phyloP scores from a whole-genome alignment of 352 stramenopile species.

The Pythium insidiosum region DNA sequence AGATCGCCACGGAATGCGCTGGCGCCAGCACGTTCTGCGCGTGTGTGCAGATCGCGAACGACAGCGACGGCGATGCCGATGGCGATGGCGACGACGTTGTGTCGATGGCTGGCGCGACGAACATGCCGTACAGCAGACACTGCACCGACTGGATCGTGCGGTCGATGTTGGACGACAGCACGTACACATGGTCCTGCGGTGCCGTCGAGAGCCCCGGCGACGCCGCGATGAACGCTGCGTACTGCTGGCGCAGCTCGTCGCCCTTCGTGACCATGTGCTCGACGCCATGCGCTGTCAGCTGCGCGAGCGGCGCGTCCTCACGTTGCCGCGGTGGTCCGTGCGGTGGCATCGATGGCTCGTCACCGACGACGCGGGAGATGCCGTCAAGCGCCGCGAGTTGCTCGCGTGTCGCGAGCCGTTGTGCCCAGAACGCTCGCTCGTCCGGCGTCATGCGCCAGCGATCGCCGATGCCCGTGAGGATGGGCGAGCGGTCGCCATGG shows the following conservation, averaged over 20 bases:
- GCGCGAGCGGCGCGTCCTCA: conserved; percentile 34
- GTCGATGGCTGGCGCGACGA: too few species aligned
- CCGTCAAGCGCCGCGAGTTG: conserved; percentile 35
- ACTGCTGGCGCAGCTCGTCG: conserved; percentile 30
- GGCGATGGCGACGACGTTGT: too few species aligned
- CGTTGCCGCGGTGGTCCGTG: conserved; percentile 30
- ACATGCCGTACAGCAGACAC: conserved; percentile 63
- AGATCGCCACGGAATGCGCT: conserved; percentile 50
- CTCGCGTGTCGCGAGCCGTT: conserved; percentile 42
- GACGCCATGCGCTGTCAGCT: conserved; percentile 54
- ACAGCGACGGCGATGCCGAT: too few species aligned
- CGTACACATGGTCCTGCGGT: conserved; percentile 46
- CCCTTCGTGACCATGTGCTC: conserved; percentile 66
- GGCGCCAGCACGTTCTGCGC: conserved; percentile 50
- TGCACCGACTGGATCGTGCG: conserved; percentile 75
- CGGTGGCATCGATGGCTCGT: conserved; percentile 26
- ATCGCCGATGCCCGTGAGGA: conserved; percentile 46
- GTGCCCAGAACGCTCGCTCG: conserved; percentile 59
- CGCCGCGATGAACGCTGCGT: conserved; percentile 28
- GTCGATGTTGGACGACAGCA: conserved; percentile 68
- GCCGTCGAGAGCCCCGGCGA: conserved; percentile 2
- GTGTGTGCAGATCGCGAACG: conserved; percentile 54
- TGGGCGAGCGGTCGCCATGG: conserved; percentile 70
- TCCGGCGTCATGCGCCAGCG: conserved; percentile 40
- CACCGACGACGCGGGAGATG: conserved; percentile 40